These are phyloP conservation scores for Luzula sylvatica DNA, from an alignment of 176 grass and related monocot species.

Conservation along the genomic window DNA sequence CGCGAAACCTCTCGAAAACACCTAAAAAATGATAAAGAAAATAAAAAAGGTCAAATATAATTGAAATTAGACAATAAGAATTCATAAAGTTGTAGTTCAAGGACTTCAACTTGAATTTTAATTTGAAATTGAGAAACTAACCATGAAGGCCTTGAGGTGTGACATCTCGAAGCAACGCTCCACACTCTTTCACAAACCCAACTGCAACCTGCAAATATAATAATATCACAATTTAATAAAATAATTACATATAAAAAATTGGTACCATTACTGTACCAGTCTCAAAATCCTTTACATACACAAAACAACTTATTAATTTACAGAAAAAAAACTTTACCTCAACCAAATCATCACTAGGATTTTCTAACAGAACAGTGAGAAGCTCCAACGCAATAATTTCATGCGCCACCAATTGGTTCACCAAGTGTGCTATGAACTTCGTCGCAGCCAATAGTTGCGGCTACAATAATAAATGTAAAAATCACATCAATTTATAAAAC, in stretches of 20 bases:
- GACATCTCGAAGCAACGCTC: constrained; percentile 16
- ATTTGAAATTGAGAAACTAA: not conserved
- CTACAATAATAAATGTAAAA: constrained; percentile 28
- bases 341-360: no score
- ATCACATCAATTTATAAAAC: no score
- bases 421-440: constrained; percentile 97
- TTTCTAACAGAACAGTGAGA: constrained; percentile 44
- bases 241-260: not conserved
- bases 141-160: constrained; percentile 27
- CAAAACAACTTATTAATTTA: no score
- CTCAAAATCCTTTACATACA: no score
- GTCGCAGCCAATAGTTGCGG: constrained; percentile 93
- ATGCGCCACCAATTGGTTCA: constrained; percentile 82
- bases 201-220: constrained; percentile 35
- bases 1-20: constrained; percentile 26
- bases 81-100: no score
- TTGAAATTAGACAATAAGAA: no score
- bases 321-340: no score
- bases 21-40: not conserved
- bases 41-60: not conserved
- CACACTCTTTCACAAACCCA: constrained; percentile 28
- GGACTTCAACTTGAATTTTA: not conserved
- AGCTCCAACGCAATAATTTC: constrained; percentile 76
- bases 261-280: no score
- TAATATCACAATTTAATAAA: no score